Base-by-base conservation (phyloP, 345 rosid genomes). In the Eucalyptus victrix region DNA sequence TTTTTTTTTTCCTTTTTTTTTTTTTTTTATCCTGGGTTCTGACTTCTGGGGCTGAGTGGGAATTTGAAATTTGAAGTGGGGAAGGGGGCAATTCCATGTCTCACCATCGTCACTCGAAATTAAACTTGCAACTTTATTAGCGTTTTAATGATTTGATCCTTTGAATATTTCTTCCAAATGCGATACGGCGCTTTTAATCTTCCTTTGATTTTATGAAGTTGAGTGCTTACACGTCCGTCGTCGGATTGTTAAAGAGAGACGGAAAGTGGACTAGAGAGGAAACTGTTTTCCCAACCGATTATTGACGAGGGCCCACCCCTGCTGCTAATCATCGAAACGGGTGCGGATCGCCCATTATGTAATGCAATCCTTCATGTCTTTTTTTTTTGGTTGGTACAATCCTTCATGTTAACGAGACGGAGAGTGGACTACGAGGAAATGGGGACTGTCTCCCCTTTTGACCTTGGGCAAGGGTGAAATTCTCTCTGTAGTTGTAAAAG, bases 1-100 rank as follows among this genome's bases (percentile, higher is more conserved):
- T 30, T 30, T n/a, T 2, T 0, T 8, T 4, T 4, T 4, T 0
- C 3, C 2, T 2, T 3, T 7, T 7, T 2, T 32, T 32, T 4
- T 16, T 17, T 2, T 8, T 0, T 23, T 54, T 26, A 3, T 12
- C 14, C 2, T 30, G 16, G 80, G 80, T 69, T 18, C 42, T 49
- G 51, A 49, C 51, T 49, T 49, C 51, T 32, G 12, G 42, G 80
- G 80, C 80, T 34, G 24, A 34, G 24, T 69, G 80, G 42, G 80
- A 19, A 32, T 69, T 72, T 37, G 83, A 72, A 72, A 72, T 72
- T 72, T 72, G 45, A 72, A 72, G 28, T 72, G 83, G 45, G 5
- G 2, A 21, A 6, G 83, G 81, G 47, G 83, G 45, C 44, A 72
- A 72, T 37, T 37, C 83, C 83, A 37, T 18, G 44, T 72, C 45